phyloP scores from a whole-genome alignment of 352 stramenopile species.

The Pythium apleroticum region DNA sequence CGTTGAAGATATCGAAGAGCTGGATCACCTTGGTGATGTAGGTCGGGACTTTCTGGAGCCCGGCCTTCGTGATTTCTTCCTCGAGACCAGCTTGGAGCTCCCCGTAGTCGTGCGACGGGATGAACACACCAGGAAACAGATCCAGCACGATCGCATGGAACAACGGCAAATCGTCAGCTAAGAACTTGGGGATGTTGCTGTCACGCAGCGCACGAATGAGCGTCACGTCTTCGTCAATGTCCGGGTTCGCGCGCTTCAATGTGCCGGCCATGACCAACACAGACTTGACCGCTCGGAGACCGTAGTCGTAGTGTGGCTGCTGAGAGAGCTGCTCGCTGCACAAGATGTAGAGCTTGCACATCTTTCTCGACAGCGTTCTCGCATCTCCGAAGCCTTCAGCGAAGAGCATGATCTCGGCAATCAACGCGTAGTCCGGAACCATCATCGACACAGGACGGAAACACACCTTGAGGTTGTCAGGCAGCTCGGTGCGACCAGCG shows the following conservation, averaged over 20 bases:
- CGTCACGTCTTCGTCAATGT: constrained; percentile 72
- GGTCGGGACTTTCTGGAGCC: constrained; percentile 39
- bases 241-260: constrained; percentile 59
- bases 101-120: constrained; percentile 61
- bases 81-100: constrained; percentile 46
- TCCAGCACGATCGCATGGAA: constrained; percentile 85
- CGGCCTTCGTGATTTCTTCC: constrained; percentile 35
- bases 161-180: constrained; percentile 80
- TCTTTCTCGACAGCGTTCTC: constrained; percentile 88
- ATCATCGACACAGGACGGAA: constrained; percentile 94
- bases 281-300: constrained; percentile 80
- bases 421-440: constrained; percentile 90
- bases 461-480: constrained; percentile 92
- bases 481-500: constrained; percentile 89
- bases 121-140: constrained; percentile 77
- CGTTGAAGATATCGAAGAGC: constrained; percentile 88
- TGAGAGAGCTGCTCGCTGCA: constrained; percentile 89
- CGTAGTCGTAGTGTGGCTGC: constrained; percentile 91
- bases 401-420: constrained; percentile 94
- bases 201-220: constrained; percentile 78
- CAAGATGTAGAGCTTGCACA: constrained; percentile 91
- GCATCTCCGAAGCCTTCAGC: constrained; percentile 91
- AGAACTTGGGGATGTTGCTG: constrained; percentile 91
- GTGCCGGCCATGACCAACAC: constrained; percentile 84
- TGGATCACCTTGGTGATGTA: constrained; percentile 90